These are phyloP conservation scores for Talaromyces sp. DNA, from an alignment of 2,329 filamentous ascomycete genomes.

Conservation along the genomic window DNA sequence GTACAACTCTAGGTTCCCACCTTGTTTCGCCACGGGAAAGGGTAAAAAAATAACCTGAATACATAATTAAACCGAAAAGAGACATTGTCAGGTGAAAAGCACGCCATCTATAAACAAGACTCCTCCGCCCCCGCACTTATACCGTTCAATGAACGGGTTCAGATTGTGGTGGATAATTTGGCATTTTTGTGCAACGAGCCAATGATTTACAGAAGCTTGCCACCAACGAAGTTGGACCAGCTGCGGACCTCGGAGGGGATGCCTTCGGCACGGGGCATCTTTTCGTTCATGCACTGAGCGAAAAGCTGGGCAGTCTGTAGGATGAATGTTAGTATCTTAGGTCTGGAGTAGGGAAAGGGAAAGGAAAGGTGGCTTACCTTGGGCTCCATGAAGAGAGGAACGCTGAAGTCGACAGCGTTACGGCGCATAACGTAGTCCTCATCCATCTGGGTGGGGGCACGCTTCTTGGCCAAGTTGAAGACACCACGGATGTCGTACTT, in stretches of 20 bases:
- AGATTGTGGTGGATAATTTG: constrained; percentile 2
- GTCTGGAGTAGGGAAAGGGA: constrained; percentile 18
- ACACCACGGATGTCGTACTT: constrained; percentile 95
- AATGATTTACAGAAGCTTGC: constrained; percentile 51
- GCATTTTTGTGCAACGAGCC: constrained; percentile 20
- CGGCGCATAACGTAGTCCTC: constrained; percentile 98
- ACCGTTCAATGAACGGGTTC: not conserved
- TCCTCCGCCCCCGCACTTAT: constrained; percentile 17
- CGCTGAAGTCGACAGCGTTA: constrained; percentile 97
- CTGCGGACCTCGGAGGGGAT: constrained; percentile 88
- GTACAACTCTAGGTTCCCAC: constrained; percentile 9
- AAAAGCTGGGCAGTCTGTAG: constrained; percentile 89
- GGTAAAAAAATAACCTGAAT: constrained; percentile 12
- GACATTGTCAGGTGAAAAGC: constrained; percentile 24
- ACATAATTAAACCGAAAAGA: constrained; percentile 11
- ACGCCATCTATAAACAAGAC: constrained; percentile 37
- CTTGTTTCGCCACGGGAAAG: constrained; percentile 12
- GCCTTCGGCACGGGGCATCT: constrained; percentile 83
- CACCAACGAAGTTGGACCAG: constrained; percentile 95
- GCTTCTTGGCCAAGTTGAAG: constrained; percentile 86
- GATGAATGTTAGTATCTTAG: constrained; percentile 22
- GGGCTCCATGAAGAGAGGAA: constrained; percentile 97
- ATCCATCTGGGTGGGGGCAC: constrained; percentile 82
- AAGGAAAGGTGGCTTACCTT: constrained; percentile 66
- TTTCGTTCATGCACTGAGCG: constrained; percentile 95